phyloP scores from a whole-genome alignment of 2,329 filamentous ascomycete genomes.

The Fusarium redolens region DNA sequence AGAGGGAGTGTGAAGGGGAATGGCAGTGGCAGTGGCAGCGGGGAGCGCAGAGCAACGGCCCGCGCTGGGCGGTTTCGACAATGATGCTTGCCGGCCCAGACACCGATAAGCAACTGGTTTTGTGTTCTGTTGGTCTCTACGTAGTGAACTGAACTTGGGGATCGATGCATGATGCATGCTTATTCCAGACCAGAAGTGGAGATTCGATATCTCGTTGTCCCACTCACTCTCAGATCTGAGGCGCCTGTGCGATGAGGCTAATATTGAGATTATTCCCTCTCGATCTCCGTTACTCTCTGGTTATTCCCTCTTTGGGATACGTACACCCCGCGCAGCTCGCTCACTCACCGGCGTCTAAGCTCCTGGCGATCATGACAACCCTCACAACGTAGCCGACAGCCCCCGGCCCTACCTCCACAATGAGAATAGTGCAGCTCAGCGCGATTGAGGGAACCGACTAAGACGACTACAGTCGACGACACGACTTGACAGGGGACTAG shows the following conservation, averaged over 20 bases:
- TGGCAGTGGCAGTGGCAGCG: background rate
- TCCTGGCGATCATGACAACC: slow-evolving; percentile 21
- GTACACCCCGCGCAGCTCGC: background rate
- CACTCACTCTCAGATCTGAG: background rate
- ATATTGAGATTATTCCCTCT: slow-evolving; percentile 2
- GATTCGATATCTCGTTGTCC: background rate
- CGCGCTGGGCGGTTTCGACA: background rate
- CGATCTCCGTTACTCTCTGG: background rate
- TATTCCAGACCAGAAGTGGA: background rate
- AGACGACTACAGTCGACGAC: background rate
- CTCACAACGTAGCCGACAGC: background rate
- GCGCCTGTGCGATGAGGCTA: background rate
- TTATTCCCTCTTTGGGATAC: background rate
- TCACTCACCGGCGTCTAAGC: background rate
- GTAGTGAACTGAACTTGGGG: background rate
- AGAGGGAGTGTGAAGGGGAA: background rate
- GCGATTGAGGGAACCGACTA: background rate
- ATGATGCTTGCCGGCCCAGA: background rate
- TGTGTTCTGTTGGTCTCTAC: background rate
- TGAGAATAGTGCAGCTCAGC: slow-evolving; percentile 8
- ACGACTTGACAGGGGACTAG: background rate
- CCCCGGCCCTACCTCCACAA: slow-evolving; percentile 3
- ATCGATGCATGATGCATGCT: background rate
- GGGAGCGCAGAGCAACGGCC: slow-evolving; percentile 18
- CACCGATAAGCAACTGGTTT: slow-evolving; percentile 3